A percentile compares a stretch with the other conserved stretches of the same genome.
phyloP scores from a whole-genome alignment of 768 basidiomycete species.

The Macrocybe gigantea region DNA sequence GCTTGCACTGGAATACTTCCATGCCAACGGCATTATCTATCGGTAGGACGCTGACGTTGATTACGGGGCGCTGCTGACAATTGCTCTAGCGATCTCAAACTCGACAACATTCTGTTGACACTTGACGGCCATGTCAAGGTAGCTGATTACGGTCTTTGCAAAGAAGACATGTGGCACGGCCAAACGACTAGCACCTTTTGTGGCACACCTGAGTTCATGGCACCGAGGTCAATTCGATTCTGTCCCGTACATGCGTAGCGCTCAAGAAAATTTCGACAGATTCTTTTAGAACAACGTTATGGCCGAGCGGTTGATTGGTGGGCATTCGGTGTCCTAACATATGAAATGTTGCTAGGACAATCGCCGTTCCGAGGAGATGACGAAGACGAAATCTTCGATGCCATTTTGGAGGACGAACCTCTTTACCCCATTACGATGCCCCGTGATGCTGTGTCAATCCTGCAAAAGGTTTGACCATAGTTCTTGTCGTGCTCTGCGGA shows the following conservation, averaged over 20 bases:
- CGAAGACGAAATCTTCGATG: constrained; percentile 99
- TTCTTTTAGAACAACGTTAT: constrained; percentile 97
- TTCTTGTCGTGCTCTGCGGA: constrained; percentile 4
- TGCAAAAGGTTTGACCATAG: constrained; percentile 70
- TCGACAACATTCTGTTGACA: constrained; percentile 96
- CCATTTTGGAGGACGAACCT: constrained; percentile 97
- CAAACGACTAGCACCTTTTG: constrained; percentile 98
- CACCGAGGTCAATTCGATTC: constrained; percentile 68
- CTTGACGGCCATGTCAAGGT: constrained; percentile 98
- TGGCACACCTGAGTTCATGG: constrained; percentile 99
- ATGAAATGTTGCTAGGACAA: constrained; percentile 98
- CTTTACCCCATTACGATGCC: constrained; percentile 99
- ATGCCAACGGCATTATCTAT: constrained; percentile 98
- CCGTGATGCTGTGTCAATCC: constrained; percentile 88
- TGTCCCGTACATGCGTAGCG: background rate
- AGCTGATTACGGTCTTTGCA: constrained; percentile 98
- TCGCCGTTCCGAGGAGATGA: constrained; percentile 99
- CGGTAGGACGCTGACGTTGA: constrained; percentile 47
- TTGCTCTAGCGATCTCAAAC: constrained; percentile 77
- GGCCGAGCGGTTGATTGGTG: constrained; percentile 99
- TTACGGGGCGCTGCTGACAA: constrained; percentile 1
- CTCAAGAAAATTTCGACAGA: constrained; percentile 41
- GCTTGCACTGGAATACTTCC: constrained; percentile 96
- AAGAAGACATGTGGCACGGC: constrained; percentile 98
- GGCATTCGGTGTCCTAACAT: constrained; percentile 98